phyloP scores from a whole-genome alignment of 192 early-diverging fungal genomes.

The Coemansia sp. region DNA sequence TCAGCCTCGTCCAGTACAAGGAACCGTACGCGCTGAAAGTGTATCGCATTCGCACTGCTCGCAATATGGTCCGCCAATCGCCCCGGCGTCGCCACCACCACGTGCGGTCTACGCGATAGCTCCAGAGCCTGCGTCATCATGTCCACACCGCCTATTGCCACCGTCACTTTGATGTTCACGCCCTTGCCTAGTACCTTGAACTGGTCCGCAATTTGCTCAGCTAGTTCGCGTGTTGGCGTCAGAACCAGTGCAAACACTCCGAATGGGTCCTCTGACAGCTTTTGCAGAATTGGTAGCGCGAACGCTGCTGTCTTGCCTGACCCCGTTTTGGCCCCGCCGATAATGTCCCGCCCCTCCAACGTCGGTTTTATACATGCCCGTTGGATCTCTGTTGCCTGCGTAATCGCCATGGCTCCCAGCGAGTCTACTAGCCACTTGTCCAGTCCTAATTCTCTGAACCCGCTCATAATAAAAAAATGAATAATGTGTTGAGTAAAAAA shows the following conservation, averaged over 20 bases:
- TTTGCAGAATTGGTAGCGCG: conserved; percentile 94
- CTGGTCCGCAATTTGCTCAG: conserved; percentile 98
- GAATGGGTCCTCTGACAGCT: conserved; percentile 91
- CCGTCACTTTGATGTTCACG: conserved; percentile 77
- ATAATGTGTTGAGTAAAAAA: neutral
- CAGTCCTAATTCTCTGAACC: conserved; percentile 75
- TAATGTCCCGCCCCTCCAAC: conserved; percentile 73
- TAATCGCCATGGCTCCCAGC: conserved; percentile 77
- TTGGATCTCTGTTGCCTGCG: conserved; percentile 89
- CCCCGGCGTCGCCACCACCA: conserved; percentile 94
- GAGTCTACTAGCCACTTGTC: conserved; percentile 78
- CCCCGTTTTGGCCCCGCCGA: conserved; percentile 95
- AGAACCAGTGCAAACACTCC: conserved; percentile 95
- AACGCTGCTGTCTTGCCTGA: conserved; percentile 98
- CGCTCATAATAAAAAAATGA: conserved; percentile 15
- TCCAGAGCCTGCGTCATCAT: conserved; percentile 94
- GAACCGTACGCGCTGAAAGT: conserved; percentile 73
- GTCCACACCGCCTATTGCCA: conserved; percentile 89
- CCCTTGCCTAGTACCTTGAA: conserved; percentile 88
- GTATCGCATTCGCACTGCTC: conserved; percentile 66
- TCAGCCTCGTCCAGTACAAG: conserved; percentile 97
- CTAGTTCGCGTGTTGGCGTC: conserved; percentile 94
- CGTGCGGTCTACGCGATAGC: conserved; percentile 78
- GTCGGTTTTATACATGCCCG: conserved; percentile 78
- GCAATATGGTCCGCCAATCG: conserved; percentile 90